Conservation (phyloP, 208 protist genomes). For the Trypanosoma scelopori region DNA sequence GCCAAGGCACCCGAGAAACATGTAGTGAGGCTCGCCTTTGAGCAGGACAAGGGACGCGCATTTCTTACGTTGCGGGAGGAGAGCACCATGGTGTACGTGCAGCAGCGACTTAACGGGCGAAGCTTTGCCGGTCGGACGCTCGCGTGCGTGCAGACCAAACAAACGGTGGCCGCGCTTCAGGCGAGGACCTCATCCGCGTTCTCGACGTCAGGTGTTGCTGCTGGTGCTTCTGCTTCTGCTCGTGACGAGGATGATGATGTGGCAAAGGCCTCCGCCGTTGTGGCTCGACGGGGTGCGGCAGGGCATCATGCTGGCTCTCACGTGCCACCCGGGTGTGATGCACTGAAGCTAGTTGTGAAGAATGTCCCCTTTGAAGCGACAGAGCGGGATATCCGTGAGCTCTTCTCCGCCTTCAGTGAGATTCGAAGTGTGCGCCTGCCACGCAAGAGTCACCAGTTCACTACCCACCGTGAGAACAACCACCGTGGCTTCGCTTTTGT, state of each 20-base stretch:
- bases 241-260: conserved; percentile 29
- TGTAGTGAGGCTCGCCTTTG: conserved; percentile 80
- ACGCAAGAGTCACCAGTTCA: conserved; percentile 89
- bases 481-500: conserved; percentile 98
- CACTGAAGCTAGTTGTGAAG: conserved; percentile 95
- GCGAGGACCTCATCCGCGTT: background rate
- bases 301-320: background rate
- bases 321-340: conserved; percentile 79
- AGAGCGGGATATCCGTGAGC: conserved; percentile 93
- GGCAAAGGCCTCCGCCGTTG: conserved; percentile 20
- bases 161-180: conserved; percentile 31
- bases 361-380: conserved; percentile 99
- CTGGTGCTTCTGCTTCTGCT: no score
- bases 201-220: no score
- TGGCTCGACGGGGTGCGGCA: conserved; percentile 10
- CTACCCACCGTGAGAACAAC: conserved; percentile 80
- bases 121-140: conserved; percentile 57
- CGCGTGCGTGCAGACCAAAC: conserved; percentile 78
- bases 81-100: conserved; percentile 56
- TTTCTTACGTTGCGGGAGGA: conserved; percentile 85
- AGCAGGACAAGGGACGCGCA: conserved; percentile 94
- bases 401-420: conserved; percentile 96
- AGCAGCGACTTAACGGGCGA: conserved; percentile 56
- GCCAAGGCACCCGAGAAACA: conserved; percentile 93
- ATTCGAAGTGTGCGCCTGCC: conserved; percentile 96